A percentile compares a stretch with the other conserved stretches of the same genome.
phyloP scores from a whole-genome alignment of 78 protist species.

The Dictyostelium citrinum region DNA sequence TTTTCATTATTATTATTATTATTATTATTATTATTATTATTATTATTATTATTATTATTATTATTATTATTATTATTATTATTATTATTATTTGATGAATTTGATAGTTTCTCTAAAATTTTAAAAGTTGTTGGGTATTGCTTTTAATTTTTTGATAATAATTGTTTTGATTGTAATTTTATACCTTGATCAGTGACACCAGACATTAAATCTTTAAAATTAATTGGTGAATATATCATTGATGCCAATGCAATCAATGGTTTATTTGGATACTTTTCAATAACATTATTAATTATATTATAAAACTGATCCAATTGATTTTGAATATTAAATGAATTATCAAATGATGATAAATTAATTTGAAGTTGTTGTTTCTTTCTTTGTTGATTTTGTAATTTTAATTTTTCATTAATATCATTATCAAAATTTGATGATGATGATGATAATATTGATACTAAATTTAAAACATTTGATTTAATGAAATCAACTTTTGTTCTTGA shows the following conservation, averaged over 20 bases:
- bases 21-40: too few relatives aligned
- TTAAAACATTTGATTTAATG: constrained; percentile 22
- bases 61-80: not conserved
- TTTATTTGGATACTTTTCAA: not conserved
- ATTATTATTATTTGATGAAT: not conserved
- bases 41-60: too few relatives aligned
- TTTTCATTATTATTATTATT: too few relatives aligned
- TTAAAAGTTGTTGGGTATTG: constrained; percentile 26
- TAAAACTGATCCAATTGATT: constrained; percentile 4
- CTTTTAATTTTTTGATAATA: not conserved
- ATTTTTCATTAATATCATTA: not conserved
- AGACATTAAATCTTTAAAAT: not conserved
- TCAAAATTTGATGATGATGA: too few relatives aligned
- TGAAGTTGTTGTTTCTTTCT: not conserved
- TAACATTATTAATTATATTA: not conserved
- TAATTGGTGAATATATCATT: constrained; percentile 36
- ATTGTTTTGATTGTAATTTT: not conserved
- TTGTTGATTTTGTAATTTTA: not conserved
- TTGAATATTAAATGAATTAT: not conserved
- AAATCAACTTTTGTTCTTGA: constrained; percentile 4
- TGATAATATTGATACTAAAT: not conserved
- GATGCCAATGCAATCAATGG: constrained; percentile 27
- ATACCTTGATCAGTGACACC: constrained; percentile 12
- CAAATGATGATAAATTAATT: constrained; percentile 3
- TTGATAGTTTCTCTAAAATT: not conserved